Base-by-base conservation (phyloP, 345 rosid genomes). In the Camelina laxa region DNA sequence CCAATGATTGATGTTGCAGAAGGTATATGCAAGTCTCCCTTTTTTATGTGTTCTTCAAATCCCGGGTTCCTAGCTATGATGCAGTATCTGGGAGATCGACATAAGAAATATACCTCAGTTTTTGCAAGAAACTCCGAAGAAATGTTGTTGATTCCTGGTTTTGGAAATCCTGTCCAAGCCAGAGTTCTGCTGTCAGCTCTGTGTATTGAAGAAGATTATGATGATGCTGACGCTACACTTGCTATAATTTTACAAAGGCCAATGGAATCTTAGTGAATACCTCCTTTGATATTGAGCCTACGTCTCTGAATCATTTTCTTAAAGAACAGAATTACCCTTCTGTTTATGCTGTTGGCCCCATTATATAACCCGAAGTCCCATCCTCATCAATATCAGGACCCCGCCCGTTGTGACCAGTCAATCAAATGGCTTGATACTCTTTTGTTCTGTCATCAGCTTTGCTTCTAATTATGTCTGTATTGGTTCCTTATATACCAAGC, bases 361-460 rank as follows among this genome's bases (percentile, higher is more conserved):
- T 85, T 85, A 19, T 70, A 83, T 59, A 30, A 77, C 50, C 54
- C 59, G 22, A 75, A 59, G 24, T 71, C 70, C 15, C 75, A 65
- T 17, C 73, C 82, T 65, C 72, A 72, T 61, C 81, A 75, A 2
- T 84, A 82, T 13, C 72, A 61, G 56, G 83, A 85, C 36, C 49
- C 30, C 20, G 69, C 76, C 27, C 27, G 24, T 27, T 51, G 67
- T 47, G 70, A 64, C 9, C 51, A 68, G 65, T 63, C 82, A 74
- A 53, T 81, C n/a, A 68, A 60, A 69, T 87, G 94, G 90, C 87
- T 88, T 1, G 85, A 85, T 79, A 5, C 30, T 27, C 30, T 27
- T 27, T 27, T 27, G 30, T 27, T 27, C 30, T 27, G 30, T 27
- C 30, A 27, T 27, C 30, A 27, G 30, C 30, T 27, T 27, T 27